Conservation (phyloP, 129 eudicot genomes). For the Flaveria linearis region DNA sequence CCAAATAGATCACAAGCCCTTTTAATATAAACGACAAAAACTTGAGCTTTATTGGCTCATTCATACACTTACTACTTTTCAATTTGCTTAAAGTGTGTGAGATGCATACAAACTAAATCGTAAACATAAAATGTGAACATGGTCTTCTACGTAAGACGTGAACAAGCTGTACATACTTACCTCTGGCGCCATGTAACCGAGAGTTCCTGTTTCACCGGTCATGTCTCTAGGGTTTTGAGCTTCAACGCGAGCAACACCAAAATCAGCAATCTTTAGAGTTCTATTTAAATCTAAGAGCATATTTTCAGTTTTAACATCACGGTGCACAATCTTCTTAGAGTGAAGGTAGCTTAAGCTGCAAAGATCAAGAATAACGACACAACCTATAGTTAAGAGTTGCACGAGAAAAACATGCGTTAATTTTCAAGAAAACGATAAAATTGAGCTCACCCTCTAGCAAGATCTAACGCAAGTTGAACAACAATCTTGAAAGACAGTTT, state of each 20-base stretch:
- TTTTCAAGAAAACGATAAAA: not conserved
- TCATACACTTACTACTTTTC: too few species aligned
- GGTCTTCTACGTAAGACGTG: too few species aligned
- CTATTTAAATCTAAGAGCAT: not conserved
- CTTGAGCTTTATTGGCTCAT: too few species aligned
- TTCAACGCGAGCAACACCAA: conserved; percentile 34
- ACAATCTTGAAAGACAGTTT: conserved; percentile 41
- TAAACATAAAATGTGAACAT: too few species aligned
- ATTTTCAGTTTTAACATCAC: conserved; percentile 14
- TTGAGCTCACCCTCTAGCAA: conserved; percentile 64
- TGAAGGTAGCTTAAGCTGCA: conserved; percentile 49
- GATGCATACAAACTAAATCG: too few species aligned
- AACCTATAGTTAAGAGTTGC: not conserved
- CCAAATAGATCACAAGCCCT: too few species aligned
- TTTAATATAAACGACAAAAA: too few species aligned
- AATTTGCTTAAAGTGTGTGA: too few species aligned
- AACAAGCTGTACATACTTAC: conserved; percentile 29
- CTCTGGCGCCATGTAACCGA: conserved; percentile 93
- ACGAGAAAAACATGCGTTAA: not conserved
- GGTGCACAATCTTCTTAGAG: conserved; percentile 12
- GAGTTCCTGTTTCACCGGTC: conserved; percentile 42
- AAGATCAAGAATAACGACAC: not conserved
- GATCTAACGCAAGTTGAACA: conserved; percentile 71
- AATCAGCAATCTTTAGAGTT: conserved; percentile 13
- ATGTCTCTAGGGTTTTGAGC: conserved; percentile 22